Evolutionary conservation across 495 filamentous ascomycete species (phyloP), one percentile per base, ranked within the genome.

Genomic region (Peziza echinospora): DNA sequence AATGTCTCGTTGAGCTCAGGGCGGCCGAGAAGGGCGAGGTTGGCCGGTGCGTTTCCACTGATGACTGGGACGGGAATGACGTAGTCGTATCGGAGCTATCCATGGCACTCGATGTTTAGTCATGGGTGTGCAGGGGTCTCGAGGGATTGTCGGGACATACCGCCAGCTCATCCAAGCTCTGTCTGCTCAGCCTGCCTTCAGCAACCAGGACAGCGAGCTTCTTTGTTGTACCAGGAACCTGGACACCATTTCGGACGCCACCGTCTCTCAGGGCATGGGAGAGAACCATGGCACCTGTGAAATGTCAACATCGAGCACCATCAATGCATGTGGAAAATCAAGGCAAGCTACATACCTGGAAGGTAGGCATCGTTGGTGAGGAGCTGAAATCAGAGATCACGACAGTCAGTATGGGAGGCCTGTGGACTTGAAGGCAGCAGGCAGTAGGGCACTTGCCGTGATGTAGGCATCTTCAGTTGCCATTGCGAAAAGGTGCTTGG

Each of bases 201-300:
- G 84, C 92, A 56, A 84, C 76, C 44, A 96, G 68, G 54, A 79
- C 77, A 43, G 81, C 83, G 51, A 99, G 69, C 65, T 80, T 86
- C 65, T 83, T 89, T 46, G 64, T 76, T 23, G 89, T 83, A 45
- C 83, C 82, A 7, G 30, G 3, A 17, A 37, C 30, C 19, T 11
- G 3, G 13, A 37, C 30, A 4, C 30, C 30, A 37, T 37, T 6
- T 37, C 30, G 30, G 19, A 37, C 30, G 13, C 30, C 30, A 55
- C 76, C 80, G 78, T 96, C 91, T 63, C 82, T 82, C 44, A 99
- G 67, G 26, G 89, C 94, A 67, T 94, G 84, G 46, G 84, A 87
- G 49, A 99, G 73, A 25, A 99, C 86, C 49, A 86, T 75, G 47
- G 87, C 86, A 61, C 89, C 85, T 87, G 62, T 24, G 44, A 47